phyloP scores from a whole-genome alignment of 2,329 filamentous ascomycete genomes.

The Colletotrichum orchidophilum region DNA sequence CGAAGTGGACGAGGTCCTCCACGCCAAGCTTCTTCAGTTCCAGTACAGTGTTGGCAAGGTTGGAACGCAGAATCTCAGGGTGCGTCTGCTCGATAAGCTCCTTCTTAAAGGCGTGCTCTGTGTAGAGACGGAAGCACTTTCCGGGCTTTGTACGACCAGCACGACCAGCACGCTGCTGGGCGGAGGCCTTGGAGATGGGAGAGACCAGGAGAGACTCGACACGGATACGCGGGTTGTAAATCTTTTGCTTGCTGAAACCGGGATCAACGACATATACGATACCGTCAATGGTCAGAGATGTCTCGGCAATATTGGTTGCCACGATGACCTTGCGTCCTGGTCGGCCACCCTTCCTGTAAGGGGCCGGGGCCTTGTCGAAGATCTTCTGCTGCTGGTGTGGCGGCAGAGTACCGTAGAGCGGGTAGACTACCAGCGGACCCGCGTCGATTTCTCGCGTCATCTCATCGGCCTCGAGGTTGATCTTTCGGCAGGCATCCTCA shows the following conservation, averaged over 20 bases:
- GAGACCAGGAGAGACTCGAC: slow-evolving; percentile 98
- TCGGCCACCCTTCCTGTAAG: slow-evolving; percentile 77
- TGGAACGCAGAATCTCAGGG: slow-evolving; percentile 93
- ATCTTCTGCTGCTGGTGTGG: slow-evolving; percentile 94
- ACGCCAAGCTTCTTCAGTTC: slow-evolving; percentile 98
- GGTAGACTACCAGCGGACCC: slow-evolving; percentile 89
- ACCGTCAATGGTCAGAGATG: slow-evolving; percentile 95
- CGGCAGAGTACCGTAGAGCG: slow-evolving; percentile 92
- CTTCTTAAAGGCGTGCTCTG: slow-evolving; percentile 94
- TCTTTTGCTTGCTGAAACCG: slow-evolving; percentile 99
- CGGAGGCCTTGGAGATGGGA: slow-evolving; percentile 96
- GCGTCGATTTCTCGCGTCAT: slow-evolving; percentile 91
- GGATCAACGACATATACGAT: slow-evolving; percentile 99
- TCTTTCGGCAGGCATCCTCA: slow-evolving; percentile 94
- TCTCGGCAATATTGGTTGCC: slow-evolving; percentile 98
- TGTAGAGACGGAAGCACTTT: slow-evolving; percentile 98
- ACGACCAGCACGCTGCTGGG: slow-evolving; percentile 97
- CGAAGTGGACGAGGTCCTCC: slow-evolving; percentile 96
- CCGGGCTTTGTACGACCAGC: slow-evolving; percentile 97
- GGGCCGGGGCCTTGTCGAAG: slow-evolving; percentile 85
- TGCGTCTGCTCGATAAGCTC: slow-evolving; percentile 98
- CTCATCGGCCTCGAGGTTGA: slow-evolving; percentile 89
- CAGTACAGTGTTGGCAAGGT: slow-evolving; percentile 92
- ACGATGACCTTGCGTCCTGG: slow-evolving; percentile 95
- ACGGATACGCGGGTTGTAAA: slow-evolving; percentile 96